phyloP scores from a whole-genome alignment of 768 basidiomycete genomes.

The Tubosaeta sp. region DNA sequence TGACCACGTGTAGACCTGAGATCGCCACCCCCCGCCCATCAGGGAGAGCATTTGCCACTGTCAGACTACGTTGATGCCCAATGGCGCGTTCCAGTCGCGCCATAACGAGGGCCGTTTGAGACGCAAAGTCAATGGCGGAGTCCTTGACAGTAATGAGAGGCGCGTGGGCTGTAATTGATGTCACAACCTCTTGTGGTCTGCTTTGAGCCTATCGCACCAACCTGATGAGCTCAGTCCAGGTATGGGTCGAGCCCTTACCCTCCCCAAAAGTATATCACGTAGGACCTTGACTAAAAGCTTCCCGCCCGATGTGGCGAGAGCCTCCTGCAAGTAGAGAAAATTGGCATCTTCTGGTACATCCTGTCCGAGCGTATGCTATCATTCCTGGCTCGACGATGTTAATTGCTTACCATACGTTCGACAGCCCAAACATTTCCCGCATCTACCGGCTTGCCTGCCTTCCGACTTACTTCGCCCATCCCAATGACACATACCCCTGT shows the following conservation, averaged over 20 bases:
- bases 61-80: constrained; percentile 27
- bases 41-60: constrained; percentile 17
- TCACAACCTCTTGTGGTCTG: constrained; percentile 19
- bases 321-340: constrained; percentile 54
- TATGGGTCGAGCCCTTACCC: constrained; percentile 32
- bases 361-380: constrained; percentile 33
- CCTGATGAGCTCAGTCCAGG: background rate
- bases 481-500: constrained; percentile 82
- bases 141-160: constrained; percentile 29
- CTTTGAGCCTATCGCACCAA: constrained; percentile 40
- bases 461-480: constrained; percentile 45
- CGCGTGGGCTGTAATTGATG: constrained; percentile 41
- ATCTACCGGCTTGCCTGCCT: constrained; percentile 61
- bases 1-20: constrained; percentile 15
- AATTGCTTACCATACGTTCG: constrained; percentile 47
- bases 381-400: background rate
- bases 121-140: constrained; percentile 21
- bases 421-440: constrained; percentile 66
- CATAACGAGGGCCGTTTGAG: constrained; percentile 19
- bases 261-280: constrained; percentile 55
- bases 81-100: constrained; percentile 24
- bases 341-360: constrained; percentile 43
- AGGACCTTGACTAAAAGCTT: constrained; percentile 67
- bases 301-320: constrained; percentile 62
- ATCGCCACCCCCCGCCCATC: constrained; percentile 24